Percentiles rank a stretch among this genome's conserved stretches.
phyloP scores from a whole-genome alignment of 495 filamentous ascomycete genomes.

The Schizothecium vesticola region DNA sequence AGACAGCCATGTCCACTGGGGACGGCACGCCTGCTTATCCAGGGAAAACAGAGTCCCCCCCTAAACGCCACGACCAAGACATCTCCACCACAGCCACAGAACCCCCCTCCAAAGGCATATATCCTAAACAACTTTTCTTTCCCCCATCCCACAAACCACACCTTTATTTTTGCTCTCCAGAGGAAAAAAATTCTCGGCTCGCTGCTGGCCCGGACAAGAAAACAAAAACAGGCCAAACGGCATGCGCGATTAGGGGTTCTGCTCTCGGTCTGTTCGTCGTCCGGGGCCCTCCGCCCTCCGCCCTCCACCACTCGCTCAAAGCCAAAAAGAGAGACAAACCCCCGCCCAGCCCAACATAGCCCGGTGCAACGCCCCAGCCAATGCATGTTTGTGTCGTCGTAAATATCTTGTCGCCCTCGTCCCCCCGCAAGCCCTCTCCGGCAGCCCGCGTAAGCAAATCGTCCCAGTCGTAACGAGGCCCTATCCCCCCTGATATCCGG shows the following conservation, averaged over 20 bases:
- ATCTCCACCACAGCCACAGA: neutral
- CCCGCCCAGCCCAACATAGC: conserved; percentile 10
- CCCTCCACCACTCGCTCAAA: neutral
- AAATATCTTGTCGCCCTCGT: conserved; percentile 2
- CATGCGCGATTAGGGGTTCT: neutral
- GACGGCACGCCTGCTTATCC: neutral
- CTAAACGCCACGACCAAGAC: neutral
- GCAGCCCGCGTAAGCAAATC: neutral
- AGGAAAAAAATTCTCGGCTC: neutral
- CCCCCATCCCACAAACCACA: neutral
- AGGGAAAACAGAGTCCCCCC: neutral
- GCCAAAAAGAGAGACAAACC: conserved; percentile 4
- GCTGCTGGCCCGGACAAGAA: neutral
- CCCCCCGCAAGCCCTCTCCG: neutral
- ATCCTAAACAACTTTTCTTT: conserved; percentile 12
- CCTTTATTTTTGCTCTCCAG: neutral
- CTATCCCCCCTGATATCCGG: neutral
- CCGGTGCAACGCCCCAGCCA: conserved; percentile 26
- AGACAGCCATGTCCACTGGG: neutral
- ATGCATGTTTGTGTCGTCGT: conserved; percentile 30
- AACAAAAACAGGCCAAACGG: neutral
- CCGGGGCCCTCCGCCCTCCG: neutral
- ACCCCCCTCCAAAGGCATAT: conserved; percentile 3
- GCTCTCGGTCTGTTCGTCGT: neutral
- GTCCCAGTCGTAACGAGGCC: conserved; percentile 2